These are phyloP conservation scores for Oenanthe sinensis DNA, from an alignment of 129 eudicot genomes.

Conservation along the genomic window DNA sequence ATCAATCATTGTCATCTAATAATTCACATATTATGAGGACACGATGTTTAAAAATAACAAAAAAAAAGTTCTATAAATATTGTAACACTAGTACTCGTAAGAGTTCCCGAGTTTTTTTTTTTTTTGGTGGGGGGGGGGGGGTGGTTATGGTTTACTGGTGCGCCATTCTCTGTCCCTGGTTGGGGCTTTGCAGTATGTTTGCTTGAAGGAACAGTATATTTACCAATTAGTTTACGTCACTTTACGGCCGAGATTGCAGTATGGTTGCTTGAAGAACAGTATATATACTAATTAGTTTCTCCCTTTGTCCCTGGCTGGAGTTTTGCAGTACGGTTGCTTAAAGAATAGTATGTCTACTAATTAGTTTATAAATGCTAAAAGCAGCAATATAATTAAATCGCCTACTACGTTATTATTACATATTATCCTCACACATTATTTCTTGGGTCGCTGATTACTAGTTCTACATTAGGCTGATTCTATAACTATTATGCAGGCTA, in stretches of 20 bases:
- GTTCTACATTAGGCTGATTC: not conserved
- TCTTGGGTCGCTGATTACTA: not conserved
- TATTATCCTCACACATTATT: not conserved
- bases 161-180: too few relatives aligned
- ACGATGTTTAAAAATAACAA: too few relatives aligned
- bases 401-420: not conserved
- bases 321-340: too few relatives aligned
- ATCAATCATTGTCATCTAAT: too few relatives aligned
- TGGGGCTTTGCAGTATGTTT: too few relatives aligned
- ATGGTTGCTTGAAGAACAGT: too few relatives aligned
- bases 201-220: too few relatives aligned
- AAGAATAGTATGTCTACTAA: not conserved
- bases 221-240: not conserved
- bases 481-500: slow-evolving; percentile 48
- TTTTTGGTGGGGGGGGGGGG: too few relatives aligned
- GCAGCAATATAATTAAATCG: not conserved
- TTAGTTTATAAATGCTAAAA: not conserved
- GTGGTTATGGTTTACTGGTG: too few relatives aligned
- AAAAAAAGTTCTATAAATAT: too few relatives aligned
- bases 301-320: too few relatives aligned
- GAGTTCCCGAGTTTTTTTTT: not conserved
- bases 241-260: not conserved
- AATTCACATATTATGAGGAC: not conserved
- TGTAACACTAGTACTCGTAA: too few relatives aligned
- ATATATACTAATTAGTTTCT: not conserved